phyloP scores from a whole-genome alignment of 148 eudicot species.

The Spergularia bocconei region DNA sequence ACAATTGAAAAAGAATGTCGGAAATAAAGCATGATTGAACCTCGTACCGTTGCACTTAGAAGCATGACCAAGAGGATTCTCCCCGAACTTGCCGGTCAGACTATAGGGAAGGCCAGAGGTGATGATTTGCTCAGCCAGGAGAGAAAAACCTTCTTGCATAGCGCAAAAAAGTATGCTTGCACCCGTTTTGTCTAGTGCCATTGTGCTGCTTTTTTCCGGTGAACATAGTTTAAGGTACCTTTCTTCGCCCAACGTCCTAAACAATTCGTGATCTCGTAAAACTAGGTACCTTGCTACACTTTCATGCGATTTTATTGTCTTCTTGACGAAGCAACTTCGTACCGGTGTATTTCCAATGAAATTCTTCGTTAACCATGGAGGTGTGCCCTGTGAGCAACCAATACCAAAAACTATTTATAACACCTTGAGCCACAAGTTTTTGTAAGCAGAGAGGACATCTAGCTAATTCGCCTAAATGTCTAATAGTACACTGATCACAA shows the following conservation, averaged over 20 bases:
- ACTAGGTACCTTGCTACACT: conserved; percentile 13
- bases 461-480: no score
- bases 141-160: conserved; percentile 5
- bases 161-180: conserved; percentile 11
- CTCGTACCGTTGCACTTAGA: conserved; percentile 14
- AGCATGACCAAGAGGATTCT: conserved; percentile 15
- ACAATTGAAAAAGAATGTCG: no score
- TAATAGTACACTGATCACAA: no score
- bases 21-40: no score
- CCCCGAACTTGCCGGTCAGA: neutral
- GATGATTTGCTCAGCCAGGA: conserved; percentile 8
- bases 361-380: conserved; percentile 11
- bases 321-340: conserved; percentile 2
- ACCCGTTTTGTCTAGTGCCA: conserved; percentile 6
- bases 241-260: conserved; percentile 1
- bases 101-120: neutral
- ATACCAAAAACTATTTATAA: no score
- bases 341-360: neutral
- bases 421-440: no score
- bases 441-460: no score
- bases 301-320: neutral
- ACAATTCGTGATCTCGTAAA: conserved; percentile 2
- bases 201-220: neutral
- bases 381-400: neutral
- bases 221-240: neutral